Conservation (phyloP, 139 green algal species). For the Gonium pectorale region DNA sequence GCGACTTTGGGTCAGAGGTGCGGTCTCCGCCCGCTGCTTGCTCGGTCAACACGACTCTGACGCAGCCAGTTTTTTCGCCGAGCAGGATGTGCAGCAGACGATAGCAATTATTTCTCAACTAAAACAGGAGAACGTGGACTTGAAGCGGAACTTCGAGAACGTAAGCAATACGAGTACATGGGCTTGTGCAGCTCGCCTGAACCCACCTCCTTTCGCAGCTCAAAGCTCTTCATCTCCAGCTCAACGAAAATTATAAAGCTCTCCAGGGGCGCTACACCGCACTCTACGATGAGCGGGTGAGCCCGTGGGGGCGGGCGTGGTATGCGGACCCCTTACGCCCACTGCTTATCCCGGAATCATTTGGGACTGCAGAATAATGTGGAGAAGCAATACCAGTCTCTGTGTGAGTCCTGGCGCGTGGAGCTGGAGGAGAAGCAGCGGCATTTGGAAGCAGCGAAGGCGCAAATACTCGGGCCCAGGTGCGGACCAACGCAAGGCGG, state of each 20-base stretch:
- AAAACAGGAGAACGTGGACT: constrained; percentile 61
- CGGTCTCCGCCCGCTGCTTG: not conserved
- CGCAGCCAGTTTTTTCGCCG: no score
- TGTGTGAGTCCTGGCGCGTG: constrained; percentile 69
- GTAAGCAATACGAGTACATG: constrained; percentile 44
- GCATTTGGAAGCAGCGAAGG: constrained; percentile 61
- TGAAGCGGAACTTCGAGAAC: constrained; percentile 74
- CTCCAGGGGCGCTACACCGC: constrained; percentile 51
- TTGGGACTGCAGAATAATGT: constrained; percentile 31
- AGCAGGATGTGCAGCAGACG: constrained; percentile 53
- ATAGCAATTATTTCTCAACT: constrained; percentile 52
- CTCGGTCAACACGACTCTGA: not conserved
- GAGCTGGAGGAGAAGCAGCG: constrained; percentile 75
- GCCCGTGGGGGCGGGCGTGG: not conserved
- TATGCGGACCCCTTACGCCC: no score
- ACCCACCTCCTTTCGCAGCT: constrained; percentile 46
- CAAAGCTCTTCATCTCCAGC: constrained; percentile 57
- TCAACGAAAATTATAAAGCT: constrained; percentile 47
- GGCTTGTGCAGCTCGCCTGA: not conserved
- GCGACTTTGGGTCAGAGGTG: constrained; percentile 44
- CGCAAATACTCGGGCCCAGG: constrained; percentile 65
- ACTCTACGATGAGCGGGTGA: constrained; percentile 64
- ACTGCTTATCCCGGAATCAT: no score
- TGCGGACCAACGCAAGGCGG: not conserved
- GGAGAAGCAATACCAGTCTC: constrained; percentile 68